Evolutionary conservation across 768 basidiomycete species (phyloP).

Genomic region (Leccinum fibrillosum): DNA sequence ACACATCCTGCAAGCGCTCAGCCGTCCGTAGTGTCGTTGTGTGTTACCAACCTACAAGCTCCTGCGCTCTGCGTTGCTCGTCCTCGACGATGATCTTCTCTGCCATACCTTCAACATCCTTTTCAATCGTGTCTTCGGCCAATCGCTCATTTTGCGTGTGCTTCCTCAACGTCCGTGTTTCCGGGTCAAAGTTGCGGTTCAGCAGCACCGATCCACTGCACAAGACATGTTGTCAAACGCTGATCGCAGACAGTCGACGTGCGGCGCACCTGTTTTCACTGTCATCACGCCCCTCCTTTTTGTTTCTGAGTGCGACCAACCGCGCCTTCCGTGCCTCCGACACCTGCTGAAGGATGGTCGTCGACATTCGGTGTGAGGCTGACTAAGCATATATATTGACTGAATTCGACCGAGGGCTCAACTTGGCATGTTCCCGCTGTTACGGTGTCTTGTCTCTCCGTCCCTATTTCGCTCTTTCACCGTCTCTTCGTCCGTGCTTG

Average conservation of each 20-base stretch:
- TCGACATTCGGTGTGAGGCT: conserved; percentile 14
- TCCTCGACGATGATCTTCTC: conserved; percentile 85
- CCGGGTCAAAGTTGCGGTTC: conserved; percentile 87
- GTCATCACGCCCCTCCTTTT: conserved; percentile 57
- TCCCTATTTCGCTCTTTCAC: conserved; percentile 26
- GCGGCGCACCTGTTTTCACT: conserved; percentile 41
- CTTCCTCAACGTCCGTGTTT: conserved; percentile 75
- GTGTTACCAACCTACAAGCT: conserved; percentile 61
- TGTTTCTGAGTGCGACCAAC: conserved; percentile 69
- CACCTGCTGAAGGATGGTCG: conserved; percentile 59
- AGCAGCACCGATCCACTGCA: conserved; percentile 51
- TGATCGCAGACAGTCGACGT: background rate
- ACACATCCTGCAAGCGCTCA: conserved; percentile 64
- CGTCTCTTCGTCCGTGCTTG: conserved; percentile 24
- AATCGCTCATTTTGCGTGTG: conserved; percentile 53
- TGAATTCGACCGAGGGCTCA: background rate
- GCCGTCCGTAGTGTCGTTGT: conserved; percentile 3
- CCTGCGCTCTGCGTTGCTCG: conserved; percentile 78
- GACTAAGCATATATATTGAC: conserved; percentile 29
- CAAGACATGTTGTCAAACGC: conserved; percentile 14
- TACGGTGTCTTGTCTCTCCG: conserved; percentile 26
- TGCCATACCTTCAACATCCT: conserved; percentile 77
- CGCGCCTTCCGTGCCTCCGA: conserved; percentile 82
- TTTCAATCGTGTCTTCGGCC: conserved; percentile 85
- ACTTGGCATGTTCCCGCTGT: conserved; percentile 23